A percentile compares a stretch with the other conserved stretches of the same genome.
These are phyloP conservation scores for Leucogyrophana mollusca DNA, from an alignment of 768 basidiomycete species.

Conservation along the genomic window DNA sequence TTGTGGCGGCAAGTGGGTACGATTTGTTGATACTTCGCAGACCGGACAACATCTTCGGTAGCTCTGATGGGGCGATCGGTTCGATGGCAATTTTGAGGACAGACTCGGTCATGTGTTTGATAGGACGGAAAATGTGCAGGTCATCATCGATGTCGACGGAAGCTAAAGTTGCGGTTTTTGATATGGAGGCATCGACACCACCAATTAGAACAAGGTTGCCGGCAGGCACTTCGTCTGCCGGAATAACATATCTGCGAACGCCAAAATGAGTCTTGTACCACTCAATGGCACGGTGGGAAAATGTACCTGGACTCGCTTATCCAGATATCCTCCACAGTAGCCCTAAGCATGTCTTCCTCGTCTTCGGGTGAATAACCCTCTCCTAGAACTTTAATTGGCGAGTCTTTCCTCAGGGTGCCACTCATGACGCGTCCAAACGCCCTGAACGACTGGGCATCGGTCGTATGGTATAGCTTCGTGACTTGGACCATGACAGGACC, in stretches of 20 bases:
- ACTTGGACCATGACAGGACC: constrained; percentile 94
- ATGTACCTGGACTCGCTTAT: constrained; percentile 82
- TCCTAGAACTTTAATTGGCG: constrained; percentile 91
- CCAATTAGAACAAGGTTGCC: constrained; percentile 93
- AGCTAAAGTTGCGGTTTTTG: constrained; percentile 90
- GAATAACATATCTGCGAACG: constrained; percentile 81
- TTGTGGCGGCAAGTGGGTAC: constrained; percentile 90
- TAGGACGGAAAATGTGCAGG: constrained; percentile 91
- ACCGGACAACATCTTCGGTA: constrained; percentile 98
- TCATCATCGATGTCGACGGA: constrained; percentile 76
- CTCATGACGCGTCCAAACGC: constrained; percentile 94
- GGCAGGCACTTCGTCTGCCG: constrained; percentile 82
- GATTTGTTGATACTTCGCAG: constrained; percentile 97
- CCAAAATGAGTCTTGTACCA: neutral
- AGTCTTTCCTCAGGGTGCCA: constrained; percentile 83
- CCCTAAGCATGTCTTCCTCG: constrained; percentile 95
- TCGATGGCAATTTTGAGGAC: constrained; percentile 98
- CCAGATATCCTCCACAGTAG: constrained; percentile 84
- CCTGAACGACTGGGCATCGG: constrained; percentile 94
- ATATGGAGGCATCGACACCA: constrained; percentile 91
- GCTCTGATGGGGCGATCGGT: constrained; percentile 94
- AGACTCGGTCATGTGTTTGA: constrained; percentile 96
- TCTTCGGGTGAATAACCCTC: constrained; percentile 99
- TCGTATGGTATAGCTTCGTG: constrained; percentile 93
- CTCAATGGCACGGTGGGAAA: neutral